Conservation (phyloP, 2,329 filamentous ascomycete genomes). For the Lithohypha guttulata region DNA sequence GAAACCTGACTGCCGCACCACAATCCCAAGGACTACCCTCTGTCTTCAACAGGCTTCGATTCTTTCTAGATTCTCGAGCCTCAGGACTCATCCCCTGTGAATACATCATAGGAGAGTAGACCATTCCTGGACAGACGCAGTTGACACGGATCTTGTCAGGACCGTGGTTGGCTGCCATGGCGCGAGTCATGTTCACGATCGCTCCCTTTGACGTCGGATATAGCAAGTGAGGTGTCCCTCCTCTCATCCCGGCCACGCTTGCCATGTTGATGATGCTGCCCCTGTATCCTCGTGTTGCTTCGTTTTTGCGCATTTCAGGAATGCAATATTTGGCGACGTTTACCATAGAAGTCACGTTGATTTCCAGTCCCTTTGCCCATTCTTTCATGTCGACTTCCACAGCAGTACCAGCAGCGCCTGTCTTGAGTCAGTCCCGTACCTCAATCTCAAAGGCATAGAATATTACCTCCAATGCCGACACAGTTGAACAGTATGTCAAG, state of each 20-base stretch:
- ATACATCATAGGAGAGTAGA: conserved; percentile 48
- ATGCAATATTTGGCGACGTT: conserved; percentile 52
- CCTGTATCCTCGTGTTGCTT: conserved; percentile 30
- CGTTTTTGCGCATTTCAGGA: conserved; percentile 48
- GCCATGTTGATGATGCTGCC: conserved; percentile 53
- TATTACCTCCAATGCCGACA: conserved; percentile 46
- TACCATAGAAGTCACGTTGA: conserved; percentile 57
- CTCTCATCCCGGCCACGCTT: conserved; percentile 47
- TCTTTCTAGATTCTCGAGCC: conserved; percentile 38
- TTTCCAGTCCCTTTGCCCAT: conserved; percentile 47
- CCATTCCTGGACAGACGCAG: conserved; percentile 46
- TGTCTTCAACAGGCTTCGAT: conserved; percentile 41
- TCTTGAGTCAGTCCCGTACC: neutral
- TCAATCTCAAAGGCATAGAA: neutral
- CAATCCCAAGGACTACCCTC: conserved; percentile 47
- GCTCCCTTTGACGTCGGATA: conserved; percentile 46
- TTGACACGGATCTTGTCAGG: conserved; percentile 42
- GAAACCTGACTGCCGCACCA: conserved; percentile 40
- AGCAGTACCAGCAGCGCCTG: conserved; percentile 45
- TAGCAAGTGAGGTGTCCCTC: conserved; percentile 43
- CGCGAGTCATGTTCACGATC: conserved; percentile 45
- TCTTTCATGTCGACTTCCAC: conserved; percentile 48
- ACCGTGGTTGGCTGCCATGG: conserved; percentile 47
- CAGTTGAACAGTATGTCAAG: conserved; percentile 56
- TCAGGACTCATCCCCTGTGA: conserved; percentile 40